Conservation (phyloP, 129 eudicot species). For the Flaveria sonorensis region DNA sequence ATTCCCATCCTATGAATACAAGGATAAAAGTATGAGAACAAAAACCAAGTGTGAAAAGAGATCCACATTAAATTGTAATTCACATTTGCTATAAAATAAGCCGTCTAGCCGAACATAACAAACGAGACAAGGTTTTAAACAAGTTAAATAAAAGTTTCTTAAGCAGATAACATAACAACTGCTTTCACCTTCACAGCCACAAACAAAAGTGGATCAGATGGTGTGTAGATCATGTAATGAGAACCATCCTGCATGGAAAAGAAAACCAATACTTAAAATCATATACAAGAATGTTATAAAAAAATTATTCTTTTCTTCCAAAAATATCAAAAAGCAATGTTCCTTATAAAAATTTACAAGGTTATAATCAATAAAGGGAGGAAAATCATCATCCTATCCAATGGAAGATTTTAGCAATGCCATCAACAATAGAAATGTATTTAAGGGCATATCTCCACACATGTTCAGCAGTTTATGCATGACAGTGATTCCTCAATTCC, state of each 20-base stretch:
- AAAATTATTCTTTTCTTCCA: not conserved
- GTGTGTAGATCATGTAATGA: slow-evolving; percentile 96
- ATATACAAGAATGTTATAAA: not conserved
- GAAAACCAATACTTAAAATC: not conserved
- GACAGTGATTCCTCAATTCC: not conserved
- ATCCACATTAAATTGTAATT: not conserved
- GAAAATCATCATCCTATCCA: not conserved
- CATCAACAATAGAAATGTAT: not conserved
- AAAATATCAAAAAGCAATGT: not conserved
- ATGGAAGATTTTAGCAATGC: slow-evolving; percentile 1
- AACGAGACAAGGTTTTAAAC: not conserved
- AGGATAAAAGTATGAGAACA: slow-evolving; percentile 13
- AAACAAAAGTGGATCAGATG: slow-evolving; percentile 88
- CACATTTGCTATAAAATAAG: not conserved
- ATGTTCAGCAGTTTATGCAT: not conserved
- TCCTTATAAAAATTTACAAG: not conserved
- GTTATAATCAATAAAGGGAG: not conserved
- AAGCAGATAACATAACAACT: not conserved
- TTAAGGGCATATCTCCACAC: not conserved
- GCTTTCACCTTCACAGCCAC: slow-evolving; percentile 79
- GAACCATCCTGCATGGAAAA: slow-evolving; percentile 70
- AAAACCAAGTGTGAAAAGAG: not conserved
- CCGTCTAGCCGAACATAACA: not conserved
- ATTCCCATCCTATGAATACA: slow-evolving; percentile 60
- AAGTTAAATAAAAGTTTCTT: not conserved